phyloP scores from a whole-genome alignment of 176 grass and related monocot genomes.

The Urochloa ruziziensis region DNA sequence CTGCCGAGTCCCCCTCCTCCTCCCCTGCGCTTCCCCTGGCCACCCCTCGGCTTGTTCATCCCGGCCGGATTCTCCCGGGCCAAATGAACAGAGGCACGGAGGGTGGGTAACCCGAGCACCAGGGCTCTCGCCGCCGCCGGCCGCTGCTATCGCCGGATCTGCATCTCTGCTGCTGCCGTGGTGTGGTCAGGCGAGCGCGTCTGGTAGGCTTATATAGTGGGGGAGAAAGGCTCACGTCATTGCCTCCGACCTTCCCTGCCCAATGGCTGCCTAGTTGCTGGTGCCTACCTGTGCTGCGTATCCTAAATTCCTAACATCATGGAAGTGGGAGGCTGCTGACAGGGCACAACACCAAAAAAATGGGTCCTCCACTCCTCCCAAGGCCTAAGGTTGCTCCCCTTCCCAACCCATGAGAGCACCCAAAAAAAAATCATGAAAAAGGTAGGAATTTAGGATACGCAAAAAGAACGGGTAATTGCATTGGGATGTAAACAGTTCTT shows the following conservation, averaged over 20 bases:
- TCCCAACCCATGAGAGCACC: too few species aligned
- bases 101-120: neutral
- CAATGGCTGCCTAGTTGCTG: neutral
- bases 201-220: conserved; percentile 36
- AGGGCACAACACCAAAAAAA: conserved; percentile 21
- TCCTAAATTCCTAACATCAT: conserved; percentile 30
- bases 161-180: conserved; percentile 1
- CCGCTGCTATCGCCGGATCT: conserved; percentile 14
- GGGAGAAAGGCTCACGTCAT: neutral
- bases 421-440: too few species aligned
- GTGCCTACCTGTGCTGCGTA: neutral
- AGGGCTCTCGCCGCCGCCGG: conserved; percentile 2
- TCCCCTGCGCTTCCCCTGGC: conserved; percentile 22
- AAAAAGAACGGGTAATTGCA: too few species aligned
- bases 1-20: conserved; percentile 35
- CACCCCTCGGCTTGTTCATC: conserved; percentile 40
- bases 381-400: too few species aligned
- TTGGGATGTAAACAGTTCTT: too few species aligned
- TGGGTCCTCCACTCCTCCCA: too few species aligned
- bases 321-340: conserved; percentile 13
- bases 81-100: conserved; percentile 15
- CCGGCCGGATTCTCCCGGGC: neutral
- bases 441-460: too few species aligned
- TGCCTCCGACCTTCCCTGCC: neutral
- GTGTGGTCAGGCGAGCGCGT: conserved; percentile 7